These are phyloP conservation scores for Cinnamomum chago DNA, from an alignment of 164 flowering plant genomes.

Conservation along the genomic window DNA sequence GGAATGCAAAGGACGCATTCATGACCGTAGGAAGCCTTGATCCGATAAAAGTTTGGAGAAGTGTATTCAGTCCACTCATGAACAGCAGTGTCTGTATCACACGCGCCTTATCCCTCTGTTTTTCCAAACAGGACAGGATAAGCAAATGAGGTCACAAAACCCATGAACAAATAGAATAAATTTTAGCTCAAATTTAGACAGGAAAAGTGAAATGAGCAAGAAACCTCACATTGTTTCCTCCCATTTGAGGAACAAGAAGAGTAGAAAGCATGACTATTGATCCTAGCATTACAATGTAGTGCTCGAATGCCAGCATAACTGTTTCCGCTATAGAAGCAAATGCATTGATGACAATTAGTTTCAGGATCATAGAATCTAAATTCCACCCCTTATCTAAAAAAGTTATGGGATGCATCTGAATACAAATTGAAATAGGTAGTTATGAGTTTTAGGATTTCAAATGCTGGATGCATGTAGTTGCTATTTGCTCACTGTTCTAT, in stretches of 20 bases:
- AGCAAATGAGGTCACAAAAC: neutral
- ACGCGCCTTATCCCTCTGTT: conserved; percentile 81
- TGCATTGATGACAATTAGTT: conserved; percentile 5
- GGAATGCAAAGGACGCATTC: conserved; percentile 75
- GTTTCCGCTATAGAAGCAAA: conserved; percentile 49
- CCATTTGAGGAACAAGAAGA: conserved; percentile 76
- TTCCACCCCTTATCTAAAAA: neutral
- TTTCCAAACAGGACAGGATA: neutral
- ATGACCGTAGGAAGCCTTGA: conserved; percentile 90
- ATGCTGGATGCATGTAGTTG: no score
- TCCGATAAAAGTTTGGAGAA: conserved; percentile 78
- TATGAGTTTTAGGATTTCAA: neutral
- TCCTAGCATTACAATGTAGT: conserved; percentile 91
- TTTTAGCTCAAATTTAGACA: neutral
- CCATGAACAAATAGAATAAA: neutral
- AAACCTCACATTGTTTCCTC: conserved; percentile 61
- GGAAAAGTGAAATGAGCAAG: neutral
- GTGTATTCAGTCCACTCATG: conserved; percentile 79
- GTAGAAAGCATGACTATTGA: conserved; percentile 66
- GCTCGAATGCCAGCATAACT: conserved; percentile 73
- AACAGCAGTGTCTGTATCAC: conserved; percentile 83
- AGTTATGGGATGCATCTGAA: no score
- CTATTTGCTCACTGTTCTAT: no score
- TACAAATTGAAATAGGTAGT: neutral
- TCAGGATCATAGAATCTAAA: neutral